phyloP scores from a whole-genome alignment of 2,329 filamentous ascomycete genomes.

The Plenodomus lindquistii region DNA sequence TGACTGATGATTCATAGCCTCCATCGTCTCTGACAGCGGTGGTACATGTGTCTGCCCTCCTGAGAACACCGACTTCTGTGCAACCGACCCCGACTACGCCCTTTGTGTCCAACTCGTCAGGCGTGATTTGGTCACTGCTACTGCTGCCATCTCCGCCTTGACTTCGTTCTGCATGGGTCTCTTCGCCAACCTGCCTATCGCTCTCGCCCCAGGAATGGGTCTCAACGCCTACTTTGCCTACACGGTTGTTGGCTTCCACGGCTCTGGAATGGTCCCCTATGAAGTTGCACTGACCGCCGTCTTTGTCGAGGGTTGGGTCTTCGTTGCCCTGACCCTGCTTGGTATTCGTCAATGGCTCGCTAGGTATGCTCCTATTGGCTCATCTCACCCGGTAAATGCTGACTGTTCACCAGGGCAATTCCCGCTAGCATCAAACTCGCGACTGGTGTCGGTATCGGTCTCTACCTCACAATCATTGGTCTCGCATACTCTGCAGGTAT shows the following conservation, averaged over 20 bases:
- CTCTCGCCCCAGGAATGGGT: slow-evolving; percentile 75
- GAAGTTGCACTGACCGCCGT: slow-evolving; percentile 79
- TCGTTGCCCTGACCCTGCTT: slow-evolving; percentile 74
- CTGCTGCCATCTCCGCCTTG: slow-evolving; percentile 78
- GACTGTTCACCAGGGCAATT: slow-evolving; percentile 62
- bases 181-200: slow-evolving; percentile 79
- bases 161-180: slow-evolving; percentile 83
- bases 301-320: slow-evolving; percentile 86
- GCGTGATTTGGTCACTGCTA: slow-evolving; percentile 81
- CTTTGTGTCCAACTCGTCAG: slow-evolving; percentile 67
- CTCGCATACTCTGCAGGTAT: slow-evolving; percentile 82
- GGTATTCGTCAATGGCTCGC: slow-evolving; percentile 73
- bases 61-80: slow-evolving; percentile 53
- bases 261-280: slow-evolving; percentile 73
- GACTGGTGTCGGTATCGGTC: slow-evolving; percentile 81
- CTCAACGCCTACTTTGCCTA: slow-evolving; percentile 88
- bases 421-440: slow-evolving; percentile 85
- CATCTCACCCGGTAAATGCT: slow-evolving; percentile 55
- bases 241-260: slow-evolving; percentile 77
- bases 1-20: slow-evolving; percentile 35
- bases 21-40: slow-evolving; percentile 71
- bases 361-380: slow-evolving; percentile 40
- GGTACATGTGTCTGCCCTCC: slow-evolving; percentile 74
- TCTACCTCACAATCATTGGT: slow-evolving; percentile 77
- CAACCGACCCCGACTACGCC: slow-evolving; percentile 61